Evolutionary conservation across 2,329 filamentous ascomycete species (phyloP).

Genomic region (Aspergillus brasiliensis): DNA sequence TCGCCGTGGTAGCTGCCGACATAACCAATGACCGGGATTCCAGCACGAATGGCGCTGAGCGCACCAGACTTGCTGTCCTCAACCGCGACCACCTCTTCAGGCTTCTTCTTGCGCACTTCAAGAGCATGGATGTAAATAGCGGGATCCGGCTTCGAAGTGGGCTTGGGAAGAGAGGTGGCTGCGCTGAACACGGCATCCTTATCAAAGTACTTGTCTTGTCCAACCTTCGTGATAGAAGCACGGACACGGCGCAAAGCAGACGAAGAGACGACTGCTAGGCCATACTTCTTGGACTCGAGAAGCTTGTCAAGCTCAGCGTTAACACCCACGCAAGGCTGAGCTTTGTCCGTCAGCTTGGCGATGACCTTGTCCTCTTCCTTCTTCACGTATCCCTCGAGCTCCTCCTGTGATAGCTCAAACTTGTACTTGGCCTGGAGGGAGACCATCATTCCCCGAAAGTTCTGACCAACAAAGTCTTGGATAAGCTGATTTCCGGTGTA

Average conservation of each 20-base stretch:
- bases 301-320: constrained; percentile 69
- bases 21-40: constrained; percentile 81
- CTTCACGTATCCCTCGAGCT: constrained; percentile 73
- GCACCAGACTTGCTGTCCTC: constrained; percentile 89
- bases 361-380: constrained; percentile 83
- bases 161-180: constrained; percentile 72
- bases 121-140: constrained; percentile 82
- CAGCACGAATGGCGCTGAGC: constrained; percentile 72
- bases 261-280: constrained; percentile 77
- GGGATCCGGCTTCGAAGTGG: constrained; percentile 89
- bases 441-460: constrained; percentile 89
- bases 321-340: constrained; percentile 69
- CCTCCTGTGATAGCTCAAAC: constrained; percentile 68
- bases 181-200: constrained; percentile 76
- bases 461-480: constrained; percentile 86
- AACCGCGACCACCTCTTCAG: constrained; percentile 74
- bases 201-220: constrained; percentile 78
- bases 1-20: constrained; percentile 72
- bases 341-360: constrained; percentile 70
- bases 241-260: constrained; percentile 76
- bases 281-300: constrained; percentile 63
- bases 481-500: constrained; percentile 81
- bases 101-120: constrained; percentile 69
- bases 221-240: constrained; percentile 77
- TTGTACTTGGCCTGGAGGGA: constrained; percentile 74